Conservation (phyloP, 1,284 basidiomycete species). For the Marasmius fiardii region DNA sequence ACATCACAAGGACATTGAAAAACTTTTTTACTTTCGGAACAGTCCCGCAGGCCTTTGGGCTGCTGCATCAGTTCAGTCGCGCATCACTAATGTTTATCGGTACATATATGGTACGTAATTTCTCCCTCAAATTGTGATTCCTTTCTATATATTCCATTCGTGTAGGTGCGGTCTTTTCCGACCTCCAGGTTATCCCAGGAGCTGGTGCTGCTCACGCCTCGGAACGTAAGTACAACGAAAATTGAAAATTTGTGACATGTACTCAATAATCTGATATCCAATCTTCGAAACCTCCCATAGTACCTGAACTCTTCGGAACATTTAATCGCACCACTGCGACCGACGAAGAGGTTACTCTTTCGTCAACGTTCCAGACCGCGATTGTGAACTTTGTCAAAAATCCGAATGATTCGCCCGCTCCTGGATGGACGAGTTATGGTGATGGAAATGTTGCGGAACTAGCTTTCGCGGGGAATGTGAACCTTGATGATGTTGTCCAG, state of each 20-base stretch:
- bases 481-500: constrained; percentile 9
- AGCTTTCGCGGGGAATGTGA: constrained; percentile 17
- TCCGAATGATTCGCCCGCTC: constrained; percentile 16
- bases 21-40: background rate
- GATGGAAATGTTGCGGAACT: constrained; percentile 12
- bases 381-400: constrained; percentile 19
- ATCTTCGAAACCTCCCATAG: no score
- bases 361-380: constrained; percentile 16
- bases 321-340: constrained; percentile 14
- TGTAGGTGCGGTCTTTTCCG: constrained; percentile 17
- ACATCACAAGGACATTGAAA: no score
- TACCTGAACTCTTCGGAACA: constrained; percentile 17
- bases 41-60: constrained; percentile 18
- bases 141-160: background rate
- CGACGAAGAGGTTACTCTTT: constrained; percentile 12
- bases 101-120: constrained; percentile 12
- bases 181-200: constrained; percentile 14
- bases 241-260: no score
- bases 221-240: constrained; percentile 13
- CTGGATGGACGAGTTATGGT: constrained; percentile 15
- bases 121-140: no score
- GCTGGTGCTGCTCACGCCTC: constrained; percentile 18
- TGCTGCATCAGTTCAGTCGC: constrained; percentile 11
- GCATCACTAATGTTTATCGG: constrained; percentile 14
- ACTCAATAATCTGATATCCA: no score